Base-by-base conservation (phyloP, 2,329 filamentous ascomycete genomes). In the Phialophora expanda region DNA sequence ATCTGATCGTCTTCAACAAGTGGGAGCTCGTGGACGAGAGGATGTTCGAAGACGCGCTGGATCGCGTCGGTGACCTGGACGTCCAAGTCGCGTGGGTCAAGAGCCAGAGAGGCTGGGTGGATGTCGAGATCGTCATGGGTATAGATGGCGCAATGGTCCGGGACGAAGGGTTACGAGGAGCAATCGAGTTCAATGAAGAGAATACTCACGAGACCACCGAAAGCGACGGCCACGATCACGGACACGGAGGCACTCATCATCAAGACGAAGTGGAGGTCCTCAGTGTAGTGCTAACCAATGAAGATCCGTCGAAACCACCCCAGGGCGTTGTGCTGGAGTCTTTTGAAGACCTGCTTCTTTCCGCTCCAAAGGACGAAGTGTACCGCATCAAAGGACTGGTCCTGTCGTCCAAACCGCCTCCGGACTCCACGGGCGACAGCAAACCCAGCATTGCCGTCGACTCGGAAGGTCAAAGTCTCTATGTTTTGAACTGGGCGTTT, bases 401-500 rank as follows among this genome's bases (percentile, higher is more conserved):
- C 7, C 75, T 78, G 4, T 73, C 76, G 51, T 78, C 68, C 67
- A 75, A 78, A 0, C 79, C 76, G 0, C 79, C 81, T 0, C 81
- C 81, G 1, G 79, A 80, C 56, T 82, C 83, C 3, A 84, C 79
- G 11, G 80, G 83, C 17, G 79, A 79, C 14, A 66, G 71, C 1
- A 74, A 72, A 20, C 71, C 75, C 12, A 70, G 74, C 6, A 68
- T 73, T 1, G 65, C 67, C 2, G 69, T 71, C 30, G 75, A 79
- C 57, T 72, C 77, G 6, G 71, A 75, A 14, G 71, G 74, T 8
- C 74, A 77, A 22, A 77, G 78, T 17, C 84, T 91, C 62, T 97
- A 95, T 75, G 97, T 99, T 53, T 85, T 99, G 66, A 99, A 99
- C 77, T 99, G 95, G 95, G 95, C 95, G 0, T 99, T 99, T 79